These are phyloP conservation scores for Aureobasidium sp. DNA, from an alignment of 2,329 filamentous ascomycete genomes.

Conservation along the genomic window DNA sequence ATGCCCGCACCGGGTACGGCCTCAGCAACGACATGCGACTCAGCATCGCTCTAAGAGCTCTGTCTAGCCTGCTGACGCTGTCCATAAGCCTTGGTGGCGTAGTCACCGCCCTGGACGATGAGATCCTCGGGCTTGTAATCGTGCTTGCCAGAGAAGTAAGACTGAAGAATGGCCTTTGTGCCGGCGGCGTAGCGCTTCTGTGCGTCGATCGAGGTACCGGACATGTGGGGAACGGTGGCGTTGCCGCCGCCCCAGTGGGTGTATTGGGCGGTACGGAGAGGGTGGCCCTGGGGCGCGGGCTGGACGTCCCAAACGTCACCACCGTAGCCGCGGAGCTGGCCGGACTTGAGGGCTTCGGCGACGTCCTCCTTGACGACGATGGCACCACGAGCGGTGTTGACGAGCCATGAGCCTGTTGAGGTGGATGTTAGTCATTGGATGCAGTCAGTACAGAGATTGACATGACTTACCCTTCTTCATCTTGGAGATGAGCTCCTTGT, in stretches of 20 bases:
- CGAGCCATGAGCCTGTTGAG: constrained; percentile 73
- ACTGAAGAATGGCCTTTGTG: constrained; percentile 81
- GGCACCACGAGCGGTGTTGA: constrained; percentile 97
- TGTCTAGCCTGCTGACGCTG: constrained; percentile 46
- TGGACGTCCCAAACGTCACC: constrained; percentile 97
- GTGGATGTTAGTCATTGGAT: background rate
- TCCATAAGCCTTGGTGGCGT: constrained; percentile 90
- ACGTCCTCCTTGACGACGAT: constrained; percentile 99
- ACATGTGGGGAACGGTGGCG: constrained; percentile 99
- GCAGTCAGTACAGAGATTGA: too few species aligned
- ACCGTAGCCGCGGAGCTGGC: constrained; percentile 83
- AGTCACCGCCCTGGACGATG: constrained; percentile 84
- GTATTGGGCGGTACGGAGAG: constrained; percentile 75
- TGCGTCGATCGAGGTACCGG: constrained; percentile 94
- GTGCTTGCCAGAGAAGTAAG: constrained; percentile 78
- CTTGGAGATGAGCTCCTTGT: constrained; percentile 97
- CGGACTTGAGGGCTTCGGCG: constrained; percentile 81
- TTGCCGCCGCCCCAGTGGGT: constrained; percentile 96
- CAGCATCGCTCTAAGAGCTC: background rate
- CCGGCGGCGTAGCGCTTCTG: constrained; percentile 60
- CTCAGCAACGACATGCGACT: constrained; percentile 4
- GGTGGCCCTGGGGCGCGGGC: constrained; percentile 88
- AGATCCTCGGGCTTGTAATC: constrained; percentile 89
- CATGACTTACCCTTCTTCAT: constrained; percentile 79
- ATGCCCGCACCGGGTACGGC: constrained; percentile 6